Evolutionary conservation across 495 filamentous ascomycete genomes (phyloP).

Genomic region (Rhypophila decipiens): DNA sequence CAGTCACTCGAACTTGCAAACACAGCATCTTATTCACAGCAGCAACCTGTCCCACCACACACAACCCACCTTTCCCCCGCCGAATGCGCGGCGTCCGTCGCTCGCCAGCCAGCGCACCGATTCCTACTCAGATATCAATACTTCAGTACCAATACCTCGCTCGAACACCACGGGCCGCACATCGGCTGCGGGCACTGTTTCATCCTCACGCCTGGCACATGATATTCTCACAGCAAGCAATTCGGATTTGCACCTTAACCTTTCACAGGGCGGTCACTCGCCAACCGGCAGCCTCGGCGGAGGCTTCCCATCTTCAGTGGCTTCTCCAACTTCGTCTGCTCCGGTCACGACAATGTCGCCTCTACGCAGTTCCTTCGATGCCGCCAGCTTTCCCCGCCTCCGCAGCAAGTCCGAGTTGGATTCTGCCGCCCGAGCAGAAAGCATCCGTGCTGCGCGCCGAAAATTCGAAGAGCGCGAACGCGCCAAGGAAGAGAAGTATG

Average conservation of each 20-base stretch:
- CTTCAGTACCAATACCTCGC: slow-evolving; percentile 31
- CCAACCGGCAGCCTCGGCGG: slow-evolving; percentile 19
- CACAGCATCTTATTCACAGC: slow-evolving; percentile 2
- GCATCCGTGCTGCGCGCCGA: slow-evolving; percentile 45
- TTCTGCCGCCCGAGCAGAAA: slow-evolving; percentile 36
- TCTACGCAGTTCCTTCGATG: slow-evolving; percentile 46
- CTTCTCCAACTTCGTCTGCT: slow-evolving; percentile 14
- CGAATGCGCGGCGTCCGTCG: slow-evolving; percentile 27
- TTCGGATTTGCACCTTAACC: slow-evolving; percentile 31
- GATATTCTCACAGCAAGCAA: slow-evolving; percentile 31
- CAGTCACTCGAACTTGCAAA: slow-evolving; percentile 15
- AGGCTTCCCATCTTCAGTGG: slow-evolving; percentile 7
- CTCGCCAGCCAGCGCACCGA: slow-evolving; percentile 37
- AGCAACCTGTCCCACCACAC: not conserved
- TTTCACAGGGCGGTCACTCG: slow-evolving; percentile 24
- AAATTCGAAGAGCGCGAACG: slow-evolving; percentile 48
- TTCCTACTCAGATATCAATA: slow-evolving; percentile 31
- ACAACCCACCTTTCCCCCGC: slow-evolving; percentile 13
- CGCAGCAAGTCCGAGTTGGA: slow-evolving; percentile 48
- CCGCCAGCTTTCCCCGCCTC: slow-evolving; percentile 40
- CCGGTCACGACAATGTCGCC: slow-evolving; percentile 37
- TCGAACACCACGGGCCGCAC: slow-evolving; percentile 34
- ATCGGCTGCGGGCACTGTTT: slow-evolving; percentile 7
- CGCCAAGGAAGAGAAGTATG: slow-evolving; percentile 50
- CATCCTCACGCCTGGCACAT: slow-evolving; percentile 32